phyloP scores from a whole-genome alignment of 768 basidiomycete genomes.

The Imleria badia region DNA sequence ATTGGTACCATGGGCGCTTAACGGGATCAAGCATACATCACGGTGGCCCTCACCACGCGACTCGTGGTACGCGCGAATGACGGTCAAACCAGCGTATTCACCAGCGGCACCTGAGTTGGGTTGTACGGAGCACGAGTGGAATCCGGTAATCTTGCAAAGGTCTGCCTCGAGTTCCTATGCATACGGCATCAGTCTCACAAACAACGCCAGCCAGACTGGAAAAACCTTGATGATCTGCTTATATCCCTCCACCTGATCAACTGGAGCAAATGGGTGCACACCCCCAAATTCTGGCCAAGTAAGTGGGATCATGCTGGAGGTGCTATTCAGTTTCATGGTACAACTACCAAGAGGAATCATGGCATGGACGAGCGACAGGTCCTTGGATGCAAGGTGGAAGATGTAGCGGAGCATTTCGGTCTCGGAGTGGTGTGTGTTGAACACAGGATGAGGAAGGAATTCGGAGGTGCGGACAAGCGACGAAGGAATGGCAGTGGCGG shows the following conservation, averaged over 20 bases:
- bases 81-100: conserved; percentile 93
- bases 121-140: conserved; percentile 93
- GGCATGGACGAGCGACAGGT: conserved; percentile 90
- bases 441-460: conserved; percentile 85
- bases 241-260: conserved; percentile 89
- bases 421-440: conserved; percentile 97
- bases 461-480: conserved; percentile 59
- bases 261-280: conserved; percentile 92
- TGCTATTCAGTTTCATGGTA: conserved; percentile 98
- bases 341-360: conserved; percentile 97
- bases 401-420: conserved; percentile 99
- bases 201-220: neutral
- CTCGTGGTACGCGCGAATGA: conserved; percentile 93
- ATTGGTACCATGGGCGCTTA: conserved; percentile 98
- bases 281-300: conserved; percentile 91
- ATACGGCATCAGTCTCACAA: conserved; percentile 7
- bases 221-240: conserved; percentile 71
- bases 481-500: conserved; percentile 47
- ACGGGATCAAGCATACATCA: conserved; percentile 89
- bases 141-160: conserved; percentile 94
- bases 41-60: conserved; percentile 83
- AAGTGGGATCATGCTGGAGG: conserved; percentile 95
- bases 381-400: conserved; percentile 90
- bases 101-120: conserved; percentile 99
- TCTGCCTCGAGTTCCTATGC: conserved; percentile 86